These are phyloP conservation scores for Apophysomyces ossiformis DNA, from an alignment of 371 early-diverging fungal genomes.

Conservation along the genomic window DNA sequence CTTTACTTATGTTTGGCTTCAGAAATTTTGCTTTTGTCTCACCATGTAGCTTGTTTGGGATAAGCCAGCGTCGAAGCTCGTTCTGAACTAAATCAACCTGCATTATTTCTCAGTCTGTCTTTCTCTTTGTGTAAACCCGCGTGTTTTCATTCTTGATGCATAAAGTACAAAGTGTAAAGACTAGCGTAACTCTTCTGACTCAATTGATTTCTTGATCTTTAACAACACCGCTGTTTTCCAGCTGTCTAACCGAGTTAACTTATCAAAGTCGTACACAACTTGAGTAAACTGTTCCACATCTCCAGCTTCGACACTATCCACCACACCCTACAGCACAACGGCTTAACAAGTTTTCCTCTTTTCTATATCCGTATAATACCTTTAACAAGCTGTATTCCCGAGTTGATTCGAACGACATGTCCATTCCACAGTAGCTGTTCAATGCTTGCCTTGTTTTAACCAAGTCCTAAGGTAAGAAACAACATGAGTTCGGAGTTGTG, in stretches of 20 bases:
- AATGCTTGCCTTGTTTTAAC: conserved; percentile 44
- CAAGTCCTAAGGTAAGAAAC: conserved; percentile 30
- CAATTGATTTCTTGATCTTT: conserved; percentile 73
- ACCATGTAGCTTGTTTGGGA: no score
- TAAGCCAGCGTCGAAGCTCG: no score
- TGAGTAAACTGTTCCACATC: conserved; percentile 87
- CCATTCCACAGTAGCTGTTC: conserved; percentile 64
- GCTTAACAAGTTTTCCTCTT: neutral
- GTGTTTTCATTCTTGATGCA: no score
- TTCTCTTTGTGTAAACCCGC: no score
- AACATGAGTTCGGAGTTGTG: neutral
- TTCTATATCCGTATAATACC: conserved; percentile 38
- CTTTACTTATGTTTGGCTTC: no score
- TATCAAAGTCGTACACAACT: conserved; percentile 83
- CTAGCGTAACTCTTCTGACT: conserved; percentile 45
- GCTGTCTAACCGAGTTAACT: conserved; percentile 86
- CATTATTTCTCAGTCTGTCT: no score
- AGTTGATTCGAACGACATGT: conserved; percentile 81
- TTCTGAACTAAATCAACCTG: no score
- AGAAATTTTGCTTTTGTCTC: no score
- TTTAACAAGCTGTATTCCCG: conserved; percentile 85
- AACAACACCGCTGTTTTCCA: conserved; percentile 96
- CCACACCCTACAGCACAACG: conserved; percentile 52
- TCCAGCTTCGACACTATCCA: conserved; percentile 76
- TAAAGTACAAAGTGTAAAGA: neutral